A percentile compares a stretch with the other conserved stretches of the same genome.
Conservation (phyloP, 2,329 filamentous ascomycete genomes). For the Bertia moriformis region DNA sequence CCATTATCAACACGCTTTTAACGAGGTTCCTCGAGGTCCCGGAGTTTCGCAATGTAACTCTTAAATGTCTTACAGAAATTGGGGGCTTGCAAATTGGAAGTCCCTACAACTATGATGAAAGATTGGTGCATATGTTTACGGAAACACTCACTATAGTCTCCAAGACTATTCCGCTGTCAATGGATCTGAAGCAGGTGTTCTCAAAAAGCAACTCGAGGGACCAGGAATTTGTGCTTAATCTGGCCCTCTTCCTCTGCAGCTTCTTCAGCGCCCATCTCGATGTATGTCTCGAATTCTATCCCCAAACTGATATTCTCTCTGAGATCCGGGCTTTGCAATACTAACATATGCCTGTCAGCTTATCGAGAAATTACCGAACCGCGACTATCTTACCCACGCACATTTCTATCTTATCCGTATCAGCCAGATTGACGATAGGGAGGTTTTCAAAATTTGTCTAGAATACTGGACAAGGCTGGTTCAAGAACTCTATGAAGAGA, state of each 20-base stretch:
- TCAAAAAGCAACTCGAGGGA: constrained; percentile 80
- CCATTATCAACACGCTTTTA: constrained; percentile 84
- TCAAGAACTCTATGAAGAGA: constrained; percentile 95
- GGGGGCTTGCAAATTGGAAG: constrained; percentile 76
- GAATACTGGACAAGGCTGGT: constrained; percentile 99
- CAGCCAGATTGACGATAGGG: constrained; percentile 93
- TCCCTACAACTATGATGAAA: constrained; percentile 75
- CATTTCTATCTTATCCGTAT: constrained; percentile 98
- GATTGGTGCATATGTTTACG: constrained; percentile 95
- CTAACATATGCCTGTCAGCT: constrained; percentile 34
- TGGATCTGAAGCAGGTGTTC: constrained; percentile 86
- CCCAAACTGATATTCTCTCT: constrained; percentile 4
- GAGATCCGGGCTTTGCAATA: neutral
- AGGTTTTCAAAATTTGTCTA: constrained; percentile 98
- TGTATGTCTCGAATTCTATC: constrained; percentile 9
- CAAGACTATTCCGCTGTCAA: constrained; percentile 76
- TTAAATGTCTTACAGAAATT: constrained; percentile 95
- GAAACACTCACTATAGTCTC: constrained; percentile 87
- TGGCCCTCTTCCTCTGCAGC: constrained; percentile 89
- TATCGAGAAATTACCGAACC: constrained; percentile 89
- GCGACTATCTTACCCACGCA: constrained; percentile 84
- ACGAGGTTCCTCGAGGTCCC: constrained; percentile 84
- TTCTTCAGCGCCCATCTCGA: constrained; percentile 90
- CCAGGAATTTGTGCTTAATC: constrained; percentile 93
- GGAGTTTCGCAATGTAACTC: constrained; percentile 89